Conservation (phyloP, 306 rosid genomes). For the peach (Prunus persica) region Prunus_persica_NCBIv2 NC_034014.1:4505001-4505500, state of each 20-base stretch:
- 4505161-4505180: too few relatives aligned
- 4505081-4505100: too few relatives aligned
- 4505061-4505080: too few relatives aligned
- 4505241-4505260: neutral
- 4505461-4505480: neutral
- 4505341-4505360: neutral
- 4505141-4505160: too few relatives aligned
- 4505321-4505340: neutral
- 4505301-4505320: neutral
- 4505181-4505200: too few relatives aligned
- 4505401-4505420: neutral
- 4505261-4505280: neutral
- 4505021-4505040: too few relatives aligned
- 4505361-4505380: neutral
- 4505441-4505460: neutral
- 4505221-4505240: too few relatives aligned
- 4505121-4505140: too few relatives aligned
- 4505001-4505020: neutral
- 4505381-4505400: neutral
- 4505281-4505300: neutral
- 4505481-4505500: conserved; percentile 1
- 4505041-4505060: too few relatives aligned
- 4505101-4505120: too few relatives aligned
- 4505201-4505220: too few relatives aligned
- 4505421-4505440: conserved; percentile 13